Evolutionary conservation across 768 basidiomycete species (phyloP), one percentile per base, ranked within the genome.

Genomic region (Boletus coccyginus): DNA sequence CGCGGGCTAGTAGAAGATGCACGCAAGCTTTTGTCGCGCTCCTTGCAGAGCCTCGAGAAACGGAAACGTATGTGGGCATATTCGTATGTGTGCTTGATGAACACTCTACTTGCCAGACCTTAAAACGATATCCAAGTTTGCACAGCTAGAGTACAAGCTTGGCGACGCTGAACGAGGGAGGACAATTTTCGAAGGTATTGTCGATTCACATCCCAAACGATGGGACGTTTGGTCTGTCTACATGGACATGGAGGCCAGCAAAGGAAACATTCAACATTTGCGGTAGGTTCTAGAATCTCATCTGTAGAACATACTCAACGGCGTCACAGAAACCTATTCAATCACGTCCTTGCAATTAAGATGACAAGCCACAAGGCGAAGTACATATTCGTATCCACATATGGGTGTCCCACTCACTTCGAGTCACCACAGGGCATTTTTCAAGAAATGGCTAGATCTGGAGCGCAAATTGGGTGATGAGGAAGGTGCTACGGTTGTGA

Each of bases 161-260:
- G 97, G 94, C 3, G 97, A 98, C 62, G 78, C 92, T 2, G 97
- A 99, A 70, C 85, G 97, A 46, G 97, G 95, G 31, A 90, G 90
- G 69, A 99, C 96, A 1, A 80, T 99, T 49, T 98, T 97, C 58
- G 96, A 98, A 68, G 97, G 96, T 43, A 92, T 99, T 60, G 77
- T 98, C 43, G 95, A 97, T 73, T 92, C 91, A 14, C 94, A 98
- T 75, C 88, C 94, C 5, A 98, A 95, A 73, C 84, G 93, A 53
- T 88, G 94, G 81, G 94, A 98, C 66, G 75, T 98, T 47, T 98
- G 97, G 96, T 90, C 87, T 40, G 77, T 98, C 48, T 99, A 99
- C 73, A 87, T 98, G 73, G 97, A 99, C 70, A 95, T 97, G 89
- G 92, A 98, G 68, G 87, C 86, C 6, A 80, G 81, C 33, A 87